A percentile compares a stretch with the other conserved stretches of the same genome.
Evolutionary conservation across 768 basidiomycete genomes (phyloP).

Genomic region (Brasilioporus rufonigricans): DNA sequence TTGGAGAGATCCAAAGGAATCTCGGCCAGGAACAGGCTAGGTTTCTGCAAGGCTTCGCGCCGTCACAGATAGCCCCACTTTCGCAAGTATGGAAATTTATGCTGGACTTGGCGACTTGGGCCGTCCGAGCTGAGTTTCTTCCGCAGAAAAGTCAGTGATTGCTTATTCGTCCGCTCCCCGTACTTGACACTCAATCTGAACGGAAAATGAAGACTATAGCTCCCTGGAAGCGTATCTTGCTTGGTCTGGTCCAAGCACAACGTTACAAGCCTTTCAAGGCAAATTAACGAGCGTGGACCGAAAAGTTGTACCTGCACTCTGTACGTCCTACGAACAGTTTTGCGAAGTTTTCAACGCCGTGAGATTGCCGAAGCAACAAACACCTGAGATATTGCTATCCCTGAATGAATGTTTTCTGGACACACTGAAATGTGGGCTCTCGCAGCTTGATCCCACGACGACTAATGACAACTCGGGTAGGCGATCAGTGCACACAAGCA

Average conservation of each 20-base stretch:
- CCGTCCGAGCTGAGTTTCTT: constrained; percentile 6
- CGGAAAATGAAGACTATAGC: background rate
- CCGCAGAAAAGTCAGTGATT: constrained; percentile 7
- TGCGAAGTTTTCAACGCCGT: background rate
- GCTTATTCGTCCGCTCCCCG: background rate
- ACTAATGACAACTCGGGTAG: background rate
- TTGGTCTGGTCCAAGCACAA: constrained; percentile 13
- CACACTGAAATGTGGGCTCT: constrained; percentile 7
- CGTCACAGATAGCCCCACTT: background rate
- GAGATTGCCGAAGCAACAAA: background rate
- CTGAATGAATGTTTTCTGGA: background rate
- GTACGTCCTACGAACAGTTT: constrained; percentile 12
- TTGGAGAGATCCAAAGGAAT: background rate
- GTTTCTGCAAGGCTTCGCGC: constrained; percentile 7
- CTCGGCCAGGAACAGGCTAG: constrained; percentile 1
- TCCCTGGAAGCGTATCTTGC: constrained; percentile 9
- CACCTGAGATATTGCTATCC: background rate
- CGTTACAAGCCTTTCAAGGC: constrained; percentile 12
- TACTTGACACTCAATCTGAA: background rate
- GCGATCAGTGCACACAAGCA: constrained; percentile 1
- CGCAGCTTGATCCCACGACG: background rate
- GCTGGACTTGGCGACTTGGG: constrained; percentile 9
- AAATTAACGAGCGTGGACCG: constrained; percentile 4
- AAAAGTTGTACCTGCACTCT: constrained; percentile 5
- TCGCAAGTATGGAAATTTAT: constrained; percentile 11